Evolutionary conservation across 1,284 basidiomycete species (phyloP).

Genomic region (Leccinum solheimii): DNA sequence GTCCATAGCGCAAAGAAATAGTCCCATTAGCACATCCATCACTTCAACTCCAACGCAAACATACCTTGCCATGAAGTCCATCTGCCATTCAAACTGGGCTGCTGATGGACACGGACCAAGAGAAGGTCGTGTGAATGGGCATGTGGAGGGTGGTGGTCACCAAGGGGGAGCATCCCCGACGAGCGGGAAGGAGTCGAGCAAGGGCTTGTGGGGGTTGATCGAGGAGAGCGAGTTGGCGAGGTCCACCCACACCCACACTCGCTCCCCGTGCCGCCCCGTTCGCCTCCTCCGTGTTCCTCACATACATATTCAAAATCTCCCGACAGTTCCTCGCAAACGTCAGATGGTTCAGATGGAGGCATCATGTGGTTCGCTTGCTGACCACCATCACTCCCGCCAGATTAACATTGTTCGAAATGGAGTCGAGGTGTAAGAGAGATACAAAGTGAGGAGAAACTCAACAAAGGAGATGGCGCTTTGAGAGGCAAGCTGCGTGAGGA

Average conservation of each 20-base stretch:
- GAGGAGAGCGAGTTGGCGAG: slow-evolving; percentile 78
- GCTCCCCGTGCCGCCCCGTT: slow-evolving; percentile 41
- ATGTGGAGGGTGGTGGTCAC: neutral
- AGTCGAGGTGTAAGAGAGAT: slow-evolving; percentile 85
- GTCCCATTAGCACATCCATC: neutral
- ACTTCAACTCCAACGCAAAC: neutral
- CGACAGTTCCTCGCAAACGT: slow-evolving; percentile 85
- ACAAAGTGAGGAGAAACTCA: slow-evolving; percentile 86
- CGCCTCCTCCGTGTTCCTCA: slow-evolving; percentile 88
- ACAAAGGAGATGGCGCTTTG: slow-evolving; percentile 92
- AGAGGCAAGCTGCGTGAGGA: slow-evolving; percentile 81
- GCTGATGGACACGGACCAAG: neutral
- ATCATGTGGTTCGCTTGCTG: slow-evolving; percentile 78
- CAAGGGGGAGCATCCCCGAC: slow-evolving; percentile 11
- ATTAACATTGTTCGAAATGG: slow-evolving; percentile 81
- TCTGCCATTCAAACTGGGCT: slow-evolving; percentile 51
- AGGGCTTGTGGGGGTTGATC: slow-evolving; percentile 72
- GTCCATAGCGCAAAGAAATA: neutral
- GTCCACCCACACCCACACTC: slow-evolving; percentile 32
- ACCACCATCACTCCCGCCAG: slow-evolving; percentile 93
- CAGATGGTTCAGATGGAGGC: slow-evolving; percentile 74
- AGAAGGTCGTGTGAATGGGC: neutral
- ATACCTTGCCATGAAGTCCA: slow-evolving; percentile 52
- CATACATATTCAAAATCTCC: slow-evolving; percentile 79
- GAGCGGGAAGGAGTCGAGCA: slow-evolving; percentile 47